phyloP scores from a whole-genome alignment of 208 protist species.

The Strigomonas culicis region DNA sequence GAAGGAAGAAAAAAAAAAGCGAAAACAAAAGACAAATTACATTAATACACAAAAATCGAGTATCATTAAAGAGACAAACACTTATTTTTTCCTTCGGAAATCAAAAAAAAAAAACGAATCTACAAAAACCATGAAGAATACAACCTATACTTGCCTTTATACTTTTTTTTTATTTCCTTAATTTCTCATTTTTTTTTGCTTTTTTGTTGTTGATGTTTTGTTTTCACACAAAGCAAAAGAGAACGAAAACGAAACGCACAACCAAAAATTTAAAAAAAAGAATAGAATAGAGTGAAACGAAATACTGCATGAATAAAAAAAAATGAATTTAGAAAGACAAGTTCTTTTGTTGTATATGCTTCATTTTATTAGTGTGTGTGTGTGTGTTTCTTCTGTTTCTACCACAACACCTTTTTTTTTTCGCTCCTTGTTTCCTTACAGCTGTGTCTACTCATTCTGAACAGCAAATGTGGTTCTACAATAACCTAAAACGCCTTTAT shows the following conservation, averaged over 20 bases:
- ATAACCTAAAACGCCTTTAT: too few species aligned
- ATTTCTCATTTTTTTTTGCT: constrained; percentile 1
- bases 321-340: constrained; percentile 10
- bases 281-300: neutral
- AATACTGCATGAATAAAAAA: constrained; percentile 3
- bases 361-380: constrained; percentile 2
- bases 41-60: constrained; percentile 2
- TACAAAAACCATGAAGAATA: neutral
- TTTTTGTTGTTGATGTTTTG: too few species aligned
- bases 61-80: neutral
- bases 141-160: neutral
- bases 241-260: neutral
- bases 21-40: constrained; percentile 8
- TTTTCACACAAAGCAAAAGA: too few species aligned
- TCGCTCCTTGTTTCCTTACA: neutral
- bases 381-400: neutral
- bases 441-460: too few species aligned
- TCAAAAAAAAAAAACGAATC: neutral
- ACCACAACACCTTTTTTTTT: neutral
- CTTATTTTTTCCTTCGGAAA: neutral
- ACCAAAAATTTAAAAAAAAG: constrained; percentile 1
- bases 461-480: too few species aligned
- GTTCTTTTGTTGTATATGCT: constrained; percentile 2
- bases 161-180: neutral
- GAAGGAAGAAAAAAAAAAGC: constrained; percentile 7